These are phyloP conservation scores for Chalciporus piperatoides DNA, from an alignment of 1,284 basidiomycete species.

Conservation along the genomic window DNA sequence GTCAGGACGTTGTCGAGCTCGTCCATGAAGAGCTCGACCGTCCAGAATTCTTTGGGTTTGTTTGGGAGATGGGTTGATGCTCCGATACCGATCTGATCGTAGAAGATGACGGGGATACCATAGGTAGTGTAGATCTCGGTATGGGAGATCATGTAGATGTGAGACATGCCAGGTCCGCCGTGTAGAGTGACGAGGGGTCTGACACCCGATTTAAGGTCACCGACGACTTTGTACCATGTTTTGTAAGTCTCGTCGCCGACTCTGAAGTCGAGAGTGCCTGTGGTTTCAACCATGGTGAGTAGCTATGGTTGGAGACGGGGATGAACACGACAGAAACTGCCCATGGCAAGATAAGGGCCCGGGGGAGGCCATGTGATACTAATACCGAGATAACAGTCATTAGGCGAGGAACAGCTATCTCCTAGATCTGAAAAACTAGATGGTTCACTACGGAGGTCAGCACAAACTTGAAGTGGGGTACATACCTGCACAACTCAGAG, in stretches of 20 bases:
- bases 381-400: no score
- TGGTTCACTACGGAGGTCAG: no score
- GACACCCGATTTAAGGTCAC: slow-evolving; percentile 25
- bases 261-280: slow-evolving; percentile 24
- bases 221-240: slow-evolving; percentile 36
- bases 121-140: slow-evolving; percentile 9
- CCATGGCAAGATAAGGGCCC: neutral
- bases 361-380: neutral
- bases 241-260: slow-evolving; percentile 25
- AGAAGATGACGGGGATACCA: slow-evolving; percentile 28
- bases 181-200: slow-evolving; percentile 36
- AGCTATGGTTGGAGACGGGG: neutral
- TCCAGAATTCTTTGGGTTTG: slow-evolving; percentile 29
- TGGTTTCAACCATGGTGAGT: slow-evolving; percentile 17
- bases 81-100: slow-evolving; percentile 31
- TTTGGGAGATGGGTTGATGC: slow-evolving; percentile 24
- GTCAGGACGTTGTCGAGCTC: slow-evolving; percentile 45
- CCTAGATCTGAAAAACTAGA: no score
- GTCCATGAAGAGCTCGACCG: slow-evolving; percentile 44
- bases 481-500: no score
- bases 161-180: slow-evolving; percentile 34
- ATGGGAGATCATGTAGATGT: slow-evolving; percentile 23
- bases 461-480: no score
- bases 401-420: no score
- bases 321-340: neutral